phyloP scores from a whole-genome alignment of 2,329 filamentous ascomycete genomes.

The Thermomyces lanuginosus region DNA sequence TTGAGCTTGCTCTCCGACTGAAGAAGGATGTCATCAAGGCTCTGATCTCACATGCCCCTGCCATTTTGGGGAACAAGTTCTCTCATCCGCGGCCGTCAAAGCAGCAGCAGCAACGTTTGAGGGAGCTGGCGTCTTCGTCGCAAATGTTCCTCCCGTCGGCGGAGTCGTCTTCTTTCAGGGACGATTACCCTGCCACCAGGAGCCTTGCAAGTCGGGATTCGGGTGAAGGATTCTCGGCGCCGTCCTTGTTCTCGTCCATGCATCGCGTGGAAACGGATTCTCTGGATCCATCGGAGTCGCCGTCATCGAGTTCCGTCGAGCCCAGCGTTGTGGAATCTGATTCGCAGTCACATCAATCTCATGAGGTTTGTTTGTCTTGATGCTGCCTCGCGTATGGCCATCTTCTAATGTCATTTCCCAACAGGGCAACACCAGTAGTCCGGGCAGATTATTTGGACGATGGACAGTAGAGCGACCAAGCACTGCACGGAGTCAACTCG shows the following conservation, averaged over 20 bases:
- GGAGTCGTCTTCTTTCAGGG: constrained; percentile 12
- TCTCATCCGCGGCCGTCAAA: constrained; percentile 70
- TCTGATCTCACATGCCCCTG: constrained; percentile 84
- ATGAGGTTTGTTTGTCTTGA: constrained; percentile 24
- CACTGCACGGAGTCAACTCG: constrained; percentile 11
- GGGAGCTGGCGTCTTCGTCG: constrained; percentile 68
- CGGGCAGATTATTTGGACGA: constrained; percentile 15
- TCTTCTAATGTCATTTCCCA: too few relatives aligned
- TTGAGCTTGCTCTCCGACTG: constrained; percentile 78
- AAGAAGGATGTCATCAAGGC: constrained; percentile 92
- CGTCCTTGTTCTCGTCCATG: constrained; percentile 20
- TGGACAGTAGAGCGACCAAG: constrained; percentile 14
- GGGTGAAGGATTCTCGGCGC: constrained; percentile 22
- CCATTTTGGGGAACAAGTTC: constrained; percentile 96
- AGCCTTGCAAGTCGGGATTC: constrained; percentile 24
- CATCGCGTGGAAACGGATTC: constrained; percentile 20
- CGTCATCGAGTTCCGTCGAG: constrained; percentile 15
- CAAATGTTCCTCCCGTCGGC: constrained; percentile 39
- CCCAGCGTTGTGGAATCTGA: constrained; percentile 14
- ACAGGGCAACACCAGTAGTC: too few relatives aligned
- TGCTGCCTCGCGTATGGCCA: too few relatives aligned
- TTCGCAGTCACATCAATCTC: constrained; percentile 21
- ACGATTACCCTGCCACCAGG: constrained; percentile 14
- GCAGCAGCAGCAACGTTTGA: constrained; percentile 59
- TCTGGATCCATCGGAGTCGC: constrained; percentile 19